Evolutionary conservation across 768 basidiomycete genomes (phyloP), one percentile per base, ranked within the genome.

Genomic region (Calvatia gigantea): DNA sequence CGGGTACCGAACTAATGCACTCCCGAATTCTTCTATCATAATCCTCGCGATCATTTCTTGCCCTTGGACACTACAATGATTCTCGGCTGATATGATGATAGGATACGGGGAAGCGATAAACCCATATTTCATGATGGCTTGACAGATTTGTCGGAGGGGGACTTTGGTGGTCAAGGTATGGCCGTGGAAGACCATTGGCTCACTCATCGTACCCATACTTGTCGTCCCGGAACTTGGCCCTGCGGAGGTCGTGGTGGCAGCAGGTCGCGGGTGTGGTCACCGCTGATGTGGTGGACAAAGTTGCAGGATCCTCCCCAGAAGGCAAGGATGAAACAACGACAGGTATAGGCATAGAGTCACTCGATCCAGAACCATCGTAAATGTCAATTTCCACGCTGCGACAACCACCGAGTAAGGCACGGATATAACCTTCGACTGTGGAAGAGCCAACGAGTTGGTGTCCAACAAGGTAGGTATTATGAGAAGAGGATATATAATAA

Each of bases 11-110:
- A 81, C 64, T 3, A 81, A 66, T 6, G 67, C 64, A 31, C 78
- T 76, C 1, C 77, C 77, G 58, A 83, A 83, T 4, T 77, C 74
- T 43, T 73, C 66, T 1, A 61, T 63, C 77, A 79, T 78, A 54
- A 79, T 78, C 28, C 71, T 69, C 23, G 73, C 78, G 38, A 81
- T 73, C 62, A 71, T 70, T 53, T 80, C 77, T 56, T 84, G 77
- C 60, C 83, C 78, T 35, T 82, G 79, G 4, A 75, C 73, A 2
- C 81, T 77, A 70, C 94, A 97, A 65, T 98, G 96, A 4, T 97
- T 82, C 73, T 99, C 97, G n/a, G 94, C 92, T 3, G 94, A 96
- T 51, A 99, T 91, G 72, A 99, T 91, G 67, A 99, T 81, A 0
- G 97, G 97, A 69, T 94, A 98, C 0, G 94, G 91, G 2, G 94